Percentiles rank a stretch among this genome's conserved stretches.
Evolutionary conservation across 148 eudicot species (phyloP).

Genomic region (Simmondsia chinensis): DNA sequence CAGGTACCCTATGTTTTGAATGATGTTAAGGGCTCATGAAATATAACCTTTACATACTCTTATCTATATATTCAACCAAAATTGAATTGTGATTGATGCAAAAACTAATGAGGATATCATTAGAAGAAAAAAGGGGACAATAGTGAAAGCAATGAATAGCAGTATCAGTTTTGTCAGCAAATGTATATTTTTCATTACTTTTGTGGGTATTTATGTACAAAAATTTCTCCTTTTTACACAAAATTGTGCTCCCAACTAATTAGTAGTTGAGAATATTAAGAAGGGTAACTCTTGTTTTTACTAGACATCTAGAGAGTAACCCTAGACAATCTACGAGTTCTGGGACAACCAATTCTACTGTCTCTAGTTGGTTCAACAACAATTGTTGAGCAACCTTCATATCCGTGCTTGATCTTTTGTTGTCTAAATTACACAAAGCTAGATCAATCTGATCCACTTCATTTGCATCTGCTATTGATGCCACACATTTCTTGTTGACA

Average conservation of each 20-base stretch:
- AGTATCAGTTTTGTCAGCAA: too few relatives aligned
- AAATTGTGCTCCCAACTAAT: not conserved
- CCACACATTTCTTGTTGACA: slow-evolving; percentile 10
- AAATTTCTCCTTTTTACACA: not conserved
- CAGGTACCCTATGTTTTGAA: too few relatives aligned
- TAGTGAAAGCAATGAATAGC: too few relatives aligned
- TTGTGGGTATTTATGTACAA: not conserved
- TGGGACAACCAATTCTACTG: slow-evolving; percentile 14
- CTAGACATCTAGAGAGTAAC: slow-evolving; percentile 20
- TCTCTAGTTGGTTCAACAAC: slow-evolving; percentile 15
- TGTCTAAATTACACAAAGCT: not conserved
- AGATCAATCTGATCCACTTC: slow-evolving; percentile 6
- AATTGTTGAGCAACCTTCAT: not conserved
- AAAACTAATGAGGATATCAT: too few relatives aligned
- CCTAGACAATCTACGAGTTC: slow-evolving; percentile 18
- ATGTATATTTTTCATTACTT: too few relatives aligned
- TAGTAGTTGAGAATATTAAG: slow-evolving; percentile 32
- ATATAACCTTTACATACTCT: too few relatives aligned
- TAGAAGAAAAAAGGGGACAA: too few relatives aligned
- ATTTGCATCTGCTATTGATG: not conserved
- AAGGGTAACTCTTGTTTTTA: slow-evolving; percentile 37
- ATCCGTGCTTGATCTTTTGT: slow-evolving; percentile 2
- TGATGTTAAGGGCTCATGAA: too few relatives aligned
- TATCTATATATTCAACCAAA: too few relatives aligned
- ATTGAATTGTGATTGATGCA: too few relatives aligned